These are phyloP conservation scores for Haematococcus sp. DNA, from an alignment of 139 green algal species.

Conservation along the genomic window DNA sequence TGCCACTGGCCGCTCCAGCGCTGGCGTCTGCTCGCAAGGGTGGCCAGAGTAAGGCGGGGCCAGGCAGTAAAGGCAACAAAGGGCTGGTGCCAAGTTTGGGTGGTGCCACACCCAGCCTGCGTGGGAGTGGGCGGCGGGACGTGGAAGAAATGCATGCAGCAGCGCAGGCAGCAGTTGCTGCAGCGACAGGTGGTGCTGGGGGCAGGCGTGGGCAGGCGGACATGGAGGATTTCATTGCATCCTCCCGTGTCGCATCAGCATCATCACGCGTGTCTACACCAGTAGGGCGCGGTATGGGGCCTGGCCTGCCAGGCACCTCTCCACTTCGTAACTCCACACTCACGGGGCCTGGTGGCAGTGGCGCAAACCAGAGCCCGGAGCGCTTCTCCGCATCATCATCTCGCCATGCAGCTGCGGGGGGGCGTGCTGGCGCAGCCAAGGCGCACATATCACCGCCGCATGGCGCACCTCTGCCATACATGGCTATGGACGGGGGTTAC, in stretches of 20 bases:
- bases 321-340: not conserved
- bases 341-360: not conserved
- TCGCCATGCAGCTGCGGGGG: not conserved
- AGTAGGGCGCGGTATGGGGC: not conserved
- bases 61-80: conserved; percentile 7
- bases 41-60: conserved; percentile 1
- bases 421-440: not conserved
- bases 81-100: conserved; percentile 2
- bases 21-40: conserved; percentile 1
- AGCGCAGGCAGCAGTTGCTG: conserved; percentile 19
- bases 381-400: conserved; percentile 22
- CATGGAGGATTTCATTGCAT: not conserved
- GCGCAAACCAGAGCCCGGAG: conserved; percentile 12
- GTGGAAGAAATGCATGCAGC: conserved; percentile 52
- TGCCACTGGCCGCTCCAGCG: not conserved
- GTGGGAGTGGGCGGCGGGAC: conserved; percentile 48
- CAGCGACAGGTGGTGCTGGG: not conserved
- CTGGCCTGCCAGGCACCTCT: not conserved
- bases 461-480: not conserved
- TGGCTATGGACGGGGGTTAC: conserved; percentile 9
- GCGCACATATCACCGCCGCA: conserved; percentile 11
- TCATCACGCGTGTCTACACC: not conserved
- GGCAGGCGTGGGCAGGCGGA: not conserved
- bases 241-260: not conserved
- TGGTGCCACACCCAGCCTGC: conserved; percentile 23